Base-by-base conservation (phyloP, 768 basidiomycete species). In the Mycena belliarum region DNA sequence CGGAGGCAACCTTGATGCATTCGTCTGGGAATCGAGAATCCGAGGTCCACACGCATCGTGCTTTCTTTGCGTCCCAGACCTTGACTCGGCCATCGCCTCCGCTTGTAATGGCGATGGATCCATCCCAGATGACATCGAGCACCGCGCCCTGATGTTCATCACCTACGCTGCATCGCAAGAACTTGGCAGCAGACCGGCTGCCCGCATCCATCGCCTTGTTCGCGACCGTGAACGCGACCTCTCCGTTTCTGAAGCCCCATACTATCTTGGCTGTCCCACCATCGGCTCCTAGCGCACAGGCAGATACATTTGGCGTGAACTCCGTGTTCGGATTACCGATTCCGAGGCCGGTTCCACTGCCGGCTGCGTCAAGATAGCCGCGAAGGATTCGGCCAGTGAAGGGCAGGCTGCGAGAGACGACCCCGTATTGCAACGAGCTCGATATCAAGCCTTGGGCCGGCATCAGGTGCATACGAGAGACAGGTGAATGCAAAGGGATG, bases 291-390 rank as follows among this genome's bases (percentile, higher is more conserved):
- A 91, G 71, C 5, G 76, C 72, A 57, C 86, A 87, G 0, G 77
- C 69, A 15, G 86, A 82, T 12, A 91, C 78, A 49, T 90, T 78
- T 3, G 89, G 88, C 1, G 82, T 78, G 59, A 91, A 87, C 64
- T 91, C 88, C 14, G 81, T 80, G 63, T 91, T 90, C 4, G 88
- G 89, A 63, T 91, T 91, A 4, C 87, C 87, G 49, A 84, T 79
- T 3, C 86, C 85, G 18, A 84, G 61, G 7, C 85, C 86, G 38
- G 79, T 74, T 12, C 81, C 79, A 11, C 79, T 75, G 7, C 84
- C 85, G 2, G 83, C 78, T 4, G 87, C 82, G 47, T 89, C 84
- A 10, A 93, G 75, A 63, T 79, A 89, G 0, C 91, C 91, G 26
- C 84, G 78, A 9, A 91, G 72, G 48, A 91, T 74, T 65, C 83